Evolutionary conservation across 306 rosid genomes (phyloP).

Genomic region (Cucumis cinereus): DNA sequence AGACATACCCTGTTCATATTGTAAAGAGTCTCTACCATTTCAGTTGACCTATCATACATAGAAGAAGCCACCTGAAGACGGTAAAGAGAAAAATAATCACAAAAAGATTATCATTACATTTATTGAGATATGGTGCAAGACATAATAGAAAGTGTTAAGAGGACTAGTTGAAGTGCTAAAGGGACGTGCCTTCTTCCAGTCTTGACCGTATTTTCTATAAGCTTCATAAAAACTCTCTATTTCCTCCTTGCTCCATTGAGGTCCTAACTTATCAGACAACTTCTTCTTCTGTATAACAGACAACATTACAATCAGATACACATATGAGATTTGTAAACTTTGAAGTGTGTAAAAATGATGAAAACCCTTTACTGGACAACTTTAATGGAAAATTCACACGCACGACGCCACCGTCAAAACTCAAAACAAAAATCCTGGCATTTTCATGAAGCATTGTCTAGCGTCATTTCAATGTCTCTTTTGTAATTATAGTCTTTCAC

Average conservation of each 20-base stretch:
- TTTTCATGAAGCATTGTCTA: not conserved
- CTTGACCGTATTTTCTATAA: slow-evolving; percentile 65
- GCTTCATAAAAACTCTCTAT: slow-evolving; percentile 71
- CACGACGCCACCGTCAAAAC: not conserved
- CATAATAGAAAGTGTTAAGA: not conserved
- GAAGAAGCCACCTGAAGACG: slow-evolving; percentile 48
- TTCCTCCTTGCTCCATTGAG: slow-evolving; percentile 81
- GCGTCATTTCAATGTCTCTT: not conserved
- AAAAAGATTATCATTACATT: not conserved
- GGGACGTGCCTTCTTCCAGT: slow-evolving; percentile 67
- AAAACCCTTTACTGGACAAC: not conserved
- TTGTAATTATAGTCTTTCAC: no score
- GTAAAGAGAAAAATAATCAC: not conserved
- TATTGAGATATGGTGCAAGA: not conserved
- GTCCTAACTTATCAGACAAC: slow-evolving; percentile 66
- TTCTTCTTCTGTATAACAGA: slow-evolving; percentile 52
- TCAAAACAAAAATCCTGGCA: not conserved
- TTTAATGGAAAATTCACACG: not conserved
- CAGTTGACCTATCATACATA: slow-evolving; percentile 36
- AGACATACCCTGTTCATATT: slow-evolving; percentile 46
- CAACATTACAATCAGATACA: slow-evolving; percentile 12
- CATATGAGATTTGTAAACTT: not conserved
- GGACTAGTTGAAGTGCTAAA: not conserved
- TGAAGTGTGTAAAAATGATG: not conserved
- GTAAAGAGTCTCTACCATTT: slow-evolving; percentile 78